Evolutionary conservation across 164 flowering plant species (phyloP), one percentile per base, ranked within the genome.

Genomic region (Brasenia schreberi): DNA sequence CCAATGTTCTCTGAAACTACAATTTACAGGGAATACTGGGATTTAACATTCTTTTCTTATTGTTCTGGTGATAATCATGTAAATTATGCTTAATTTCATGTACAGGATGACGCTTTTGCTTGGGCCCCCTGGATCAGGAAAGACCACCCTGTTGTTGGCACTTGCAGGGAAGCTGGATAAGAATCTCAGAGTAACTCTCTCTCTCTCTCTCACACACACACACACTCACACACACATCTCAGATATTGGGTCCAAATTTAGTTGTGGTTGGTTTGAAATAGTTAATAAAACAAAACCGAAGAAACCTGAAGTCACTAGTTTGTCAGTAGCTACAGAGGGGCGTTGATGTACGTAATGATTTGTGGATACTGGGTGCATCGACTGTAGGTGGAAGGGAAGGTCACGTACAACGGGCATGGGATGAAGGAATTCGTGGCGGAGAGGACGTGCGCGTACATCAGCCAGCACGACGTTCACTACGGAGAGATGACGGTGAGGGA

Each of bases 381-480:
- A 33, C 39, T 33, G 56, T 77, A 82, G 89, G 82, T 79, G 9
- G 66, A 59, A 7, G 90, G 87, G 58, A 75, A 73, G 63, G 64
- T 85, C 61, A 82, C 84, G 42, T 85, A 85, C 62, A 83, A 85
- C 66, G 87, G 86, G 19, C 85, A 83, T 60, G 83, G 81, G 52
- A 66, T 85, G 58, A 59, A 68, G 2, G 87, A 85, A 66, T 85
- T 85, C 43, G 77, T 85, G 61, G 84, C 90, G 27, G 83, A 77
- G 73, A 83, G 85, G 60, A 85, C 87, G 58, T 81, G 84, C 59
- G 85, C 90, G 16, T 85, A 82, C 68, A 85, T 85, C 45, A 79
- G 90, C 73, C 90, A 85, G 69, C 83, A 85, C 66, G 90, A 85
- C 72, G 80, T 85, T 73, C 89, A 85, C 77, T 71, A 78, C 49